Percentiles rank a stretch among this genome's conserved stretches.
Evolutionary conservation across 2,329 filamentous ascomycete genomes (phyloP).

Genomic region (Microdochium paspali): DNA sequence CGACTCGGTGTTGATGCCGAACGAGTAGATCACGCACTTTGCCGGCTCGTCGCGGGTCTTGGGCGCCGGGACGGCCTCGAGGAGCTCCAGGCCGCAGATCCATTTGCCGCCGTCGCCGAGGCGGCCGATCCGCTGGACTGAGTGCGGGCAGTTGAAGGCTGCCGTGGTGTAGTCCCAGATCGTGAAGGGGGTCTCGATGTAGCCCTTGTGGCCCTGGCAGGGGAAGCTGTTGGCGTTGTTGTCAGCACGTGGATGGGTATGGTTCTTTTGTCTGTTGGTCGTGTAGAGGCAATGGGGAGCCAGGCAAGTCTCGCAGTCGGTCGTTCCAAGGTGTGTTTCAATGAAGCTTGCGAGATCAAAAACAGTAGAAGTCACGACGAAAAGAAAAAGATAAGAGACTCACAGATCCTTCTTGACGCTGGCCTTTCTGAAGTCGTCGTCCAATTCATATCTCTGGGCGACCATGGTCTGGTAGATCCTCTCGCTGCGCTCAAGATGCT

Average conservation of each 20-base stretch:
- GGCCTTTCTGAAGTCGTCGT: not conserved
- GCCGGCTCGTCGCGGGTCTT: constrained; percentile 3
- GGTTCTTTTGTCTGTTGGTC: too few species aligned
- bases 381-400: not conserved
- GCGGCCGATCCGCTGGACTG: constrained; percentile 26
- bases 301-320: too few species aligned
- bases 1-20: constrained; percentile 26
- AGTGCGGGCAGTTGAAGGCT: constrained; percentile 27
- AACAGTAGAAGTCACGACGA: not conserved
- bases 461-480: not conserved
- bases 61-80: constrained; percentile 12
- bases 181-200: constrained; percentile 17
- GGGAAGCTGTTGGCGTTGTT: not conserved
- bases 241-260: too few species aligned
- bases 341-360: too few species aligned
- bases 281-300: too few species aligned
- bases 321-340: too few species aligned
- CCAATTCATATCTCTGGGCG: not conserved
- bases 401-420: not conserved
- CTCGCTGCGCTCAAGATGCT: not conserved
- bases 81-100: constrained; percentile 29
- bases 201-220: not conserved
- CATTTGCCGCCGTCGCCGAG: constrained; percentile 32
- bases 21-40: constrained; percentile 26
- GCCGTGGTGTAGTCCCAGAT: constrained; percentile 30